Evolutionary conservation across 31 red algal genomes (phyloP), one percentile per base, ranked within the genome.

Genomic region (Asparagopsis taxiformis): DNA sequence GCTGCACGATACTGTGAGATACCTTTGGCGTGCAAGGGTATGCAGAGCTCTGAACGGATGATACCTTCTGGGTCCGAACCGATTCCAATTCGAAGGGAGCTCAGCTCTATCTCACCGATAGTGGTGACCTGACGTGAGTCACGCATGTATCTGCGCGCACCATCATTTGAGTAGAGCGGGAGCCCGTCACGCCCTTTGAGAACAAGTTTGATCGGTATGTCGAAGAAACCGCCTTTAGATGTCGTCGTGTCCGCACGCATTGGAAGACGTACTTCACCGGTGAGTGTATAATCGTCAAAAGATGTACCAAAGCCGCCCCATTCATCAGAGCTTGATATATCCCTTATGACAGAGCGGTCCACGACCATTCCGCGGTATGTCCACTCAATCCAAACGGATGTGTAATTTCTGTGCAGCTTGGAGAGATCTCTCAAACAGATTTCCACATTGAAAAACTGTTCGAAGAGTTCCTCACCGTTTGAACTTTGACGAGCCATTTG

Each of bases 311-410:
- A 75, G 29, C 91, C 83, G 21, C 70, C 70, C 91, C 91, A 94
- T 1, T 68, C 30, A 0, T 23, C 11, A 3, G 66, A 75, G 5
- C 75, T 57, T 16, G 62, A 46, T 3, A 89, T 51, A 39, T 89
- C 92, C 29, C 82, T 53, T 36, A 85, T 72, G 16, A 86, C 84
- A 0, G 83, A 85, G 25, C 80, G 72, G 43, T 88, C 91, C 31
- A 89, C 69, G 11, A 94, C 85, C 82, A 94, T 84, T 56, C 50
- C 85, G 30, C 75, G 77, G 35, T 79, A 79, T 16, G 80, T 31
- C 91, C 91, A 94, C 43, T 94, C 91, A 9, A 94, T 43, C 91
- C 91, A 94, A 1, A 94, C 78, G 53, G 82, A 88, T 19, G 78
- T 71, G 63, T 88, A 94, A 59, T 85, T 83, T 29, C 73, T 70